Evolutionary conservation across 805 yeast genomes (phyloP).

Genomic region (Wickerhamomyces subpelliculosus): DNA sequence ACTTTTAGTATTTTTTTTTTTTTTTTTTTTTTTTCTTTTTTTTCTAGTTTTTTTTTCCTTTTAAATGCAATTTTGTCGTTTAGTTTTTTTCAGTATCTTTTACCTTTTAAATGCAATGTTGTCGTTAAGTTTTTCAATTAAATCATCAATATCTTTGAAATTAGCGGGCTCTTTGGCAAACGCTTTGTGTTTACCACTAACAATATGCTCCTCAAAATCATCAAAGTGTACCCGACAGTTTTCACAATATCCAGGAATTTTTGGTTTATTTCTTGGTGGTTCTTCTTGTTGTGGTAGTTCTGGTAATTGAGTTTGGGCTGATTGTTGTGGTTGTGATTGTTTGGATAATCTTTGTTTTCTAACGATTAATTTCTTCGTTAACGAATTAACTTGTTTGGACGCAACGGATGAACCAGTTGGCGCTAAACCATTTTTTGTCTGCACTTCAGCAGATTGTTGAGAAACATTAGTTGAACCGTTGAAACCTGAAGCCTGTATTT

Average conservation of each 20-base stretch:
- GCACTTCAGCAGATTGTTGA: conserved; percentile 8
- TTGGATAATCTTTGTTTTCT: too few species aligned
- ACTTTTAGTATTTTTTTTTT: too few species aligned
- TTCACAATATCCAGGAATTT: conserved; percentile 79
- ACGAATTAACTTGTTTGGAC: conserved; percentile 41
- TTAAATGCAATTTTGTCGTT: too few species aligned
- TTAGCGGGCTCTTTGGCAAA: conserved; percentile 70
- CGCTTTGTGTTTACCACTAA: conserved; percentile 60
- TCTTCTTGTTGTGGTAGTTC: conserved; percentile 10
- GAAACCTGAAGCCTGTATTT: conserved; percentile 1
- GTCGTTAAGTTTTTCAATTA: conserved; percentile 39
- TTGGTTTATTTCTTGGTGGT: conserved; percentile 15
- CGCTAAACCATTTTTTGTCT: conserved; percentile 50
- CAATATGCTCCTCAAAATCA: conserved; percentile 69
- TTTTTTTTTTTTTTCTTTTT: neutral
- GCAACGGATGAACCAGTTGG: conserved; percentile 53
- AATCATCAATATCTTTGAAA: conserved; percentile 69
- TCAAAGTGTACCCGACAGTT: conserved; percentile 85
- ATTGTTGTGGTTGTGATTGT: too few species aligned
- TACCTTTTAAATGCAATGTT: conserved; percentile 15
- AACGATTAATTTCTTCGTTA: conserved; percentile 35
- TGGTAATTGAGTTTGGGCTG: too few species aligned
- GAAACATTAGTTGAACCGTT: conserved; percentile 1
- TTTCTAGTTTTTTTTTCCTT: too few species aligned
- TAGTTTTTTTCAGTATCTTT: too few species aligned